phyloP scores from a whole-genome alignment of 139 green algal genomes.

The Coccomyxa sp. region DNA sequence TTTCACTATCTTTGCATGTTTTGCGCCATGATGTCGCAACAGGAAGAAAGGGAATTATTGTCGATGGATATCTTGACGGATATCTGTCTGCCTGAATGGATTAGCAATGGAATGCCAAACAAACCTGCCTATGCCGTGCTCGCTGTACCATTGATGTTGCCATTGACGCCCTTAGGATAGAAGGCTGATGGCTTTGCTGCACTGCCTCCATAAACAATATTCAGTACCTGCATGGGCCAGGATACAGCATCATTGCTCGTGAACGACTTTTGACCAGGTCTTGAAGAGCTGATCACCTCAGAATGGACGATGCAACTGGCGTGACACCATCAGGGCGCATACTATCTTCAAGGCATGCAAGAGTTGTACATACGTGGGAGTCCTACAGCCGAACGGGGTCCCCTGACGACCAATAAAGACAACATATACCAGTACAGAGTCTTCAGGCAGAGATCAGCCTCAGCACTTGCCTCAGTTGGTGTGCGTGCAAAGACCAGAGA shows the following conservation, averaged over 20 bases:
- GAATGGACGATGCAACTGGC: not conserved
- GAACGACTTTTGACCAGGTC: not conserved
- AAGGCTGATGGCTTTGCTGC: constrained; percentile 1
- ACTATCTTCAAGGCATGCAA: not conserved
- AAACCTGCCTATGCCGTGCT: not conserved
- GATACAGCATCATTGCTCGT: not conserved
- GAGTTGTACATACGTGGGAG: not conserved
- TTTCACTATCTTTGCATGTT: not conserved
- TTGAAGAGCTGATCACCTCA: constrained; percentile 1
- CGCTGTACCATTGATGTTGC: constrained; percentile 1
- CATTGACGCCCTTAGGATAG: constrained; percentile 1
- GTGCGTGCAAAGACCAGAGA: constrained; percentile 1
- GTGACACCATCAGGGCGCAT: not conserved
- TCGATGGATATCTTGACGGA: not conserved
- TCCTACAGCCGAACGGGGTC: not conserved
- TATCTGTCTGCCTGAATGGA: not conserved
- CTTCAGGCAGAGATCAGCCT: not conserved
- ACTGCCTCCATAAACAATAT: constrained; percentile 1
- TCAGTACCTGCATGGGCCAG: not conserved
- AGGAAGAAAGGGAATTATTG: constrained; percentile 2
- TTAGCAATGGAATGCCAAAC: not conserved
- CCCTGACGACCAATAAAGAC: not conserved
- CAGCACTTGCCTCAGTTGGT: not conserved
- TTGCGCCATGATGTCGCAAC: constrained; percentile 1
- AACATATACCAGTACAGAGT: not conserved